A percentile compares a stretch with the other conserved stretches of the same genome.
Conservation (phyloP, 176 grass and related monocot species). For the Zoysia pacifica region DNA sequence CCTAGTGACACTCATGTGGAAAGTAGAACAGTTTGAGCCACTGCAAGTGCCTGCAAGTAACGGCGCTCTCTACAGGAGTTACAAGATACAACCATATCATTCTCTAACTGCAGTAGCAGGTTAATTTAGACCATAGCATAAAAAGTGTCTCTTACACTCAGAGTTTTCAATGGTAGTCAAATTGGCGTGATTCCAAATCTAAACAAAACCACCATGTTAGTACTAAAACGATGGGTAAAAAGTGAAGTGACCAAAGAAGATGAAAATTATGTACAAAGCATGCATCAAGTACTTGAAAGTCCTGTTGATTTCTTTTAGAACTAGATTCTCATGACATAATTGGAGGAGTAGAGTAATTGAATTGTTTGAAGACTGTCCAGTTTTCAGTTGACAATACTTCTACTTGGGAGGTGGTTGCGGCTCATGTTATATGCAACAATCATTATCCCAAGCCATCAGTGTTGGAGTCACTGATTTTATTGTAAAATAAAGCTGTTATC, state of each 20-base stretch:
- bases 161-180: neutral
- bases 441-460: neutral
- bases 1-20: neutral
- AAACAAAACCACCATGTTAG: neutral
- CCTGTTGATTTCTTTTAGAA: neutral
- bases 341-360: neutral
- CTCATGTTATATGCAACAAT: neutral
- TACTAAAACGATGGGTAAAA: neutral
- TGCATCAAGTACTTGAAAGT: neutral
- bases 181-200: conserved; percentile 4
- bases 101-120: neutral
- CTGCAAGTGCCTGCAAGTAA: neutral
- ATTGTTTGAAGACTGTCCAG: neutral
- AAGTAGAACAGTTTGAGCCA: neutral
- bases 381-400: neutral
- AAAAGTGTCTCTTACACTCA: neutral
- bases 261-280: neutral
- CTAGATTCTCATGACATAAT: neutral
- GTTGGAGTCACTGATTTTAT: no score
- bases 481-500: no score
- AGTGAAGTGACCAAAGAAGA: neutral
- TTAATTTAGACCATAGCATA: neutral
- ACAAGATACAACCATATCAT: neutral
- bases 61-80: neutral
- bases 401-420: neutral